Base-by-base conservation (phyloP, 768 basidiomycete genomes). In the Rhizopogon vinicolor region DNA sequence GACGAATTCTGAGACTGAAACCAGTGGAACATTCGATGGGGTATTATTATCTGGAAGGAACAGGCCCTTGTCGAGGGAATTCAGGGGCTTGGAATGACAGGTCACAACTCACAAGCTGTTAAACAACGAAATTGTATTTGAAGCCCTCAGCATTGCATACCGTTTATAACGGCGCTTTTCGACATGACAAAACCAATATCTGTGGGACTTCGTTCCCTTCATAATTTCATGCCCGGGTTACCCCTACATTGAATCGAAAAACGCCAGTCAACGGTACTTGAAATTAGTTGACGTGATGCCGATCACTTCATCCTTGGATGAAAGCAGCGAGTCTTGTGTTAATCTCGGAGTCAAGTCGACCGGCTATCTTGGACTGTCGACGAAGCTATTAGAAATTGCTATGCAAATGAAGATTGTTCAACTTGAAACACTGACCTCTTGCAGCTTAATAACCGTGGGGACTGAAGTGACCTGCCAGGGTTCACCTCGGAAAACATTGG, bases 401-500 rank as follows among this genome's bases (percentile, higher is more conserved):
- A 16, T 22, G 1, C 0, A 3, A 35, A 18, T 33, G 28, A 19
- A 35, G 18, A 25, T 49, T 25, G 19, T 16, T 37, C 51, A 5
- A 25, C 25, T 3, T 25, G 4, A 51, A 50, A 37, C 14, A 73
- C 81, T 59, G 63, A 88, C 89, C 60, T 85, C 74, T 60, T 74
- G 65, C 19, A 84, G 51, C 60, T 77, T 82, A 46, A 91, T 74
- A 54, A 91, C 79, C 7, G 89, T 89, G 13, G 89, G 89, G 28
- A 91, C 74, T 25, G 69, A 71, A 16, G 65, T 68, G 45, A 91
- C 63, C 5, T 78, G 74, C 83, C 87, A 89, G 4, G 87, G 86
- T 14, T 73, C 78, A 51, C 75, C 75, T 54, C 87, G 83, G 63
- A 82, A 87, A 2, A 75, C 60, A 59, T 87, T 87, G 13, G 72